phyloP scores from a whole-genome alignment of 2,329 filamentous ascomycete species.

The Trichoderma harzianum region DNA sequence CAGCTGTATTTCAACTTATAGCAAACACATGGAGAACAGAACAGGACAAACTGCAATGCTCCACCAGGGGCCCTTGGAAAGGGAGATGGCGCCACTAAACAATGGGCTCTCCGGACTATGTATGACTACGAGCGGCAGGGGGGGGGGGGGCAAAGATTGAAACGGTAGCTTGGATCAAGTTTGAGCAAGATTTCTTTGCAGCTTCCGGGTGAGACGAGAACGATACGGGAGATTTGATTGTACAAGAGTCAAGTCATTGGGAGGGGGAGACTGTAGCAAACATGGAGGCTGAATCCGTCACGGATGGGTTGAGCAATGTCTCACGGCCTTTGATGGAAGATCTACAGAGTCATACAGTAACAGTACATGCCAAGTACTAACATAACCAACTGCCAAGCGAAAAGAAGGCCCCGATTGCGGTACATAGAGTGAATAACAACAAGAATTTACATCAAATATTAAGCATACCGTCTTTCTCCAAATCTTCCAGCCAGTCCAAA shows the following conservation, averaged over 20 bases:
- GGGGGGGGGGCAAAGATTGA: conserved; percentile 6
- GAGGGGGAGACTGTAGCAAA: neutral
- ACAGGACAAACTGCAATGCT: neutral
- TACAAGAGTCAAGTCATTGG: neutral
- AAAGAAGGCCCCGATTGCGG: too few species aligned
- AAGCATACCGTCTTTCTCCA: neutral
- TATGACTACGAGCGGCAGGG: neutral
- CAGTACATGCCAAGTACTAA: neutral
- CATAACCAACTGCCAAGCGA: neutral
- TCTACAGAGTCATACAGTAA: neutral
- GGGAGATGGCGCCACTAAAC: neutral
- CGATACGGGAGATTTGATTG: neutral
- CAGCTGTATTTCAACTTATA: neutral
- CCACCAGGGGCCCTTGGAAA: neutral
- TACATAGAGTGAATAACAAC: too few species aligned
- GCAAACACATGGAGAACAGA: too few species aligned
- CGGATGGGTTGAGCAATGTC: neutral
- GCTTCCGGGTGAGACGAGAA: too few species aligned
- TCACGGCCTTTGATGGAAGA: neutral
- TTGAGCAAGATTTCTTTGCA: conserved; percentile 5
- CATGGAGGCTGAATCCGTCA: neutral
- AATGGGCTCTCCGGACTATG: neutral
- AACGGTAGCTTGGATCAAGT: neutral
- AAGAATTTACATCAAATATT: too few species aligned
- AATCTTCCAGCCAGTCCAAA: neutral